These are phyloP conservation scores for Dryas octopetala DNA, from an alignment of 306 rosid species.

Conservation along the genomic window DNA sequence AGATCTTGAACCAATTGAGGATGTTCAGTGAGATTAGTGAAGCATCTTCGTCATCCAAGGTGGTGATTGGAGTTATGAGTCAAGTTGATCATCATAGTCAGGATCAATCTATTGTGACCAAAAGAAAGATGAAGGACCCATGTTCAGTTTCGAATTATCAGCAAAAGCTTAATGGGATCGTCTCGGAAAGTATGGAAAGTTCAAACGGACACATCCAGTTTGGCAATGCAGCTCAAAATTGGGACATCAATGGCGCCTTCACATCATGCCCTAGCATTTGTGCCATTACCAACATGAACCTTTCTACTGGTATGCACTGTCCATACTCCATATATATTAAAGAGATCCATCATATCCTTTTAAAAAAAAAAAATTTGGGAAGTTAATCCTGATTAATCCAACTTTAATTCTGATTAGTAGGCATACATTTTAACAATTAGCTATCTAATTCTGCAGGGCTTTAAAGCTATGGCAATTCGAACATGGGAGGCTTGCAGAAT, in stretches of 20 bases:
- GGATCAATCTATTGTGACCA: not conserved
- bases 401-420: no score
- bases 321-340: not conserved
- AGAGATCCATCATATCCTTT: not conserved
- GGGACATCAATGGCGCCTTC: slow-evolving; percentile 49
- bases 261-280: slow-evolving; percentile 30
- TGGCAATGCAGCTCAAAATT: slow-evolving; percentile 60
- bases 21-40: slow-evolving; percentile 16
- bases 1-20: slow-evolving; percentile 39
- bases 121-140: slow-evolving; percentile 15
- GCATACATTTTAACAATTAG: no score
- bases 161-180: not conserved
- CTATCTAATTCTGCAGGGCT: no score
- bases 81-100: not conserved
- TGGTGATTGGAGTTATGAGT: not conserved
- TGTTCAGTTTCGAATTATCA: not conserved
- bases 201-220: slow-evolving; percentile 35
- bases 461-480: no score
- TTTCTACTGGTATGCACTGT: slow-evolving; percentile 27
- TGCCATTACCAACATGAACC: slow-evolving; percentile 29
- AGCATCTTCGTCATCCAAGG: not conserved
- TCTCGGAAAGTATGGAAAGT: not conserved
- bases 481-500: no score
- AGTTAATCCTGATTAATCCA: no score
- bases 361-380: not conserved